Evolutionary conservation across 1,284 basidiomycete species (phyloP), one percentile per base, ranked within the genome.

Genomic region (Cerioporus squamosus): DNA sequence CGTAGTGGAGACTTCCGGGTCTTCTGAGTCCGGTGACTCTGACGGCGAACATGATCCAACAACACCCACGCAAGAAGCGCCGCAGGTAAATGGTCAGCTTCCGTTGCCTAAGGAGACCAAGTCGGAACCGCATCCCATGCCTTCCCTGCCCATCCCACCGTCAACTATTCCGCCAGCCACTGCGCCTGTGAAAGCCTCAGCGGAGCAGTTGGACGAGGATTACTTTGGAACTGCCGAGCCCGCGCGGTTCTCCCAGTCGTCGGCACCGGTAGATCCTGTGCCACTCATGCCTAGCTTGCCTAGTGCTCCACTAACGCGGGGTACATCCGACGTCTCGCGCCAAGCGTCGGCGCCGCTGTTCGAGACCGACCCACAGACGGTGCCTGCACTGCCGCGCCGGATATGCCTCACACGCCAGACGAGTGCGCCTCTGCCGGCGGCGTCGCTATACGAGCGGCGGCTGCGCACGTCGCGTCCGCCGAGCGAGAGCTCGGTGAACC

Each of bases 351-450:
- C 69, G 10, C 71, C 70, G n/a, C 68, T 64, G 10, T 66, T 69
- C 43, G 64, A 69, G 29, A 20, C 44, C 22, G 67, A 68, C 39
- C 58, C 69, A 31, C 44, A 66, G 46, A 72, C 68, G 3, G 79
- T 79, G 3, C 80, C 83, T 1, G 78, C 80, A 5, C 68, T 81
- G 20, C 78, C 85, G 1, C 77, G 81, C 51, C 74, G 82, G 60
- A 73, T 82, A 29, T 81, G 76, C 57, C 72, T 88, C 50, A 83
- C 81, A 39, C 79, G 88, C 5, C 88, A 89, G 66, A 77, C 81
- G 1, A 85, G 83, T 4, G 82, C 83, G 12, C 84, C 86, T 5
- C 74, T 87, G 20, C 85, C 86, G 9, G 73, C 74, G 10, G 71
- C 79, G 17, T 66, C 72, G 10, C 59, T 72, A 0, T 75, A 74